Evolutionary conservation across 2,329 filamentous ascomycete species (phyloP).

Genomic region (Cladosporium sp.): DNA sequence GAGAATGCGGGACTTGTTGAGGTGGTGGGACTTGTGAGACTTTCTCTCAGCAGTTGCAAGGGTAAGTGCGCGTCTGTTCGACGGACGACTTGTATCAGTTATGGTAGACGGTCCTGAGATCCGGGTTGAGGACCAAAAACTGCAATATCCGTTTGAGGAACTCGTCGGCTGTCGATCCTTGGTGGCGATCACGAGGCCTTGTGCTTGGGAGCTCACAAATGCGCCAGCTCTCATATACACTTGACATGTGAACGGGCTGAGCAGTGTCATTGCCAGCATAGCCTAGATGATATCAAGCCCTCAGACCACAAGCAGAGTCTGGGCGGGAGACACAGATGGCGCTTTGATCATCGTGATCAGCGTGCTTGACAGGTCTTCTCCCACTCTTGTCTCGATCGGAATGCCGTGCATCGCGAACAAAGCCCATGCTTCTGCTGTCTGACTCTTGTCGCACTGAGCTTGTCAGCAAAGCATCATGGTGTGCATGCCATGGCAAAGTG

Average conservation of each 20-base stretch:
- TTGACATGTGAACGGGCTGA: too few relatives aligned
- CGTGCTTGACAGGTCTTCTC: too few relatives aligned
- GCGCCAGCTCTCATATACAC: too few relatives aligned
- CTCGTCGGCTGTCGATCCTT: not conserved
- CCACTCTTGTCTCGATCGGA: too few relatives aligned
- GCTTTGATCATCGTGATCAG: not conserved
- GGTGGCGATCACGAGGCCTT: not conserved
- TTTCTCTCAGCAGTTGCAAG: constrained; percentile 1
- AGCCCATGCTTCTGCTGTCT: not conserved
- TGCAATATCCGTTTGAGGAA: not conserved
- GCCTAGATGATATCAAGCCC: too few relatives aligned
- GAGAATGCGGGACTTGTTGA: not conserved
- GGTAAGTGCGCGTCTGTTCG: not conserved
- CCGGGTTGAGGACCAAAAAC: not conserved
- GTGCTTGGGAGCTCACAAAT: too few relatives aligned
- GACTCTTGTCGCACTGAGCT: not conserved
- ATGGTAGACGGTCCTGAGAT: constrained; percentile 1
- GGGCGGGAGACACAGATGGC: not conserved
- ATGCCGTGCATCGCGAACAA: too few relatives aligned
- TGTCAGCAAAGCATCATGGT: too few relatives aligned
- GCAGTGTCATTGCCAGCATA: too few relatives aligned
- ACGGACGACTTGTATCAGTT: not conserved
- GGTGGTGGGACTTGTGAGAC: not conserved
- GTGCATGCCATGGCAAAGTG: too few relatives aligned
- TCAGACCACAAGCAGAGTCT: not conserved